Conservation (phyloP, 805 yeast genomes). For the Starmerella bombi region DNA sequence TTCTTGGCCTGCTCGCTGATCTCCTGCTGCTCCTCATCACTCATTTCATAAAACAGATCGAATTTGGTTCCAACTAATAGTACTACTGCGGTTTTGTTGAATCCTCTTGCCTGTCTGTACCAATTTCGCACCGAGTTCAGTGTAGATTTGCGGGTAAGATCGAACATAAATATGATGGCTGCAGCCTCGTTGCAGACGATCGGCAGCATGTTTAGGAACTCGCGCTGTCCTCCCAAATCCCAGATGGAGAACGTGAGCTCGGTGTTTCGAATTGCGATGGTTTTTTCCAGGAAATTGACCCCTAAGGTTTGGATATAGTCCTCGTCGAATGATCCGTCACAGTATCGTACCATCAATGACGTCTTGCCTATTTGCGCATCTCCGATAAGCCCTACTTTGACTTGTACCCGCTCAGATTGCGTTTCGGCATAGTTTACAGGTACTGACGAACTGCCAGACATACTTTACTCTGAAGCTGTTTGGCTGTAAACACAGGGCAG, state of each 20-base stretch:
- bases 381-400: conserved; percentile 86
- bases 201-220: conserved; percentile 90
- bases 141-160: conserved; percentile 73
- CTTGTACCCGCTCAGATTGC: conserved; percentile 25
- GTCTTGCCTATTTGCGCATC: conserved; percentile 96
- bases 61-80: conserved; percentile 86
- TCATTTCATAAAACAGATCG: conserved; percentile 69
- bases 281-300: conserved; percentile 87
- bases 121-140: conserved; percentile 83
- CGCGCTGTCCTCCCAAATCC: conserved; percentile 94
- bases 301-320: conserved; percentile 90
- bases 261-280: conserved; percentile 69
- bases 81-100: conserved; percentile 83
- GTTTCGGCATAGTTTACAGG: conserved; percentile 18
- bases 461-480: neutral
- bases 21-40: conserved; percentile 69
- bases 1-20: conserved; percentile 69
- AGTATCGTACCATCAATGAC: conserved; percentile 89
- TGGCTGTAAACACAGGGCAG: too few species aligned
- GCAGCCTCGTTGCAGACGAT: conserved; percentile 85
- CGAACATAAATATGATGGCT: conserved; percentile 81
- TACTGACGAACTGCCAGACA: conserved; percentile 5
- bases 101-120: conserved; percentile 84
- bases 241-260: conserved; percentile 83
- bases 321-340: conserved; percentile 86